Base-by-base conservation (phyloP, 208 protist species). In the Trypanosomatidae sp. region DNA sequence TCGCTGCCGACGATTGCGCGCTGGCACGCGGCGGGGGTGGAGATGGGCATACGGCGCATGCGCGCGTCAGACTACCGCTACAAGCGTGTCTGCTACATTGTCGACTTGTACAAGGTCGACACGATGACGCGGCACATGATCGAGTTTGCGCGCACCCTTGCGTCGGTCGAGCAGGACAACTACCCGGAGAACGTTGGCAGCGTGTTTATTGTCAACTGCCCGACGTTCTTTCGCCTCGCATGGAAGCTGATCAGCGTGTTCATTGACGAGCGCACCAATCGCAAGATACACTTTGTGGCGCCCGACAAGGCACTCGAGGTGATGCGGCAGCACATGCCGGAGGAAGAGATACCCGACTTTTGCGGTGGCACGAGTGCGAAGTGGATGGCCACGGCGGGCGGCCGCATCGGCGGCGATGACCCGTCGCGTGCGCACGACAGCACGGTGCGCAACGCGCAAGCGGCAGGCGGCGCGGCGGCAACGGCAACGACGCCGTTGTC, bases 221-320 rank as follows among this genome's bases (percentile, higher is more conserved):
- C 76, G 1, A 48, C 45, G 22, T 76, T 91, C 39, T 86, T 87
- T 48, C 62, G 65, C 38, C 48, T 73, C 22, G 63, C 68, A 10
- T 91, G 81, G 77, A 84, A 80, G 46, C 45, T 91, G 37, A 45
- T 87, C 19, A 77, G 79, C 55, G 54, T 85, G 39, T 91, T 91
- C 51, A 66, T 91, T 22, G 71, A 91, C 49, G 66, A 73, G 15
- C 68, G 71, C 44, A 91, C 81, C 3, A 82, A 79, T 52, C 74
- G 77, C 48, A 88, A 92, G 56, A 78, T 88, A 33, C 59, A 56
- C 45, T 75, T 88, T 43, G 51, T 71, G 38, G 46, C 67, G 1
- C 66, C 64, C 8, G 50, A 52, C 43, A 56, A 79, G 41, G 69
- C 56, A 7, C 43, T 74, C 6, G 63, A 85, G 43, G 51, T 28